phyloP scores from a whole-genome alignment of 1,139 yeast species.

The Kodamaea derodonti region DNA sequence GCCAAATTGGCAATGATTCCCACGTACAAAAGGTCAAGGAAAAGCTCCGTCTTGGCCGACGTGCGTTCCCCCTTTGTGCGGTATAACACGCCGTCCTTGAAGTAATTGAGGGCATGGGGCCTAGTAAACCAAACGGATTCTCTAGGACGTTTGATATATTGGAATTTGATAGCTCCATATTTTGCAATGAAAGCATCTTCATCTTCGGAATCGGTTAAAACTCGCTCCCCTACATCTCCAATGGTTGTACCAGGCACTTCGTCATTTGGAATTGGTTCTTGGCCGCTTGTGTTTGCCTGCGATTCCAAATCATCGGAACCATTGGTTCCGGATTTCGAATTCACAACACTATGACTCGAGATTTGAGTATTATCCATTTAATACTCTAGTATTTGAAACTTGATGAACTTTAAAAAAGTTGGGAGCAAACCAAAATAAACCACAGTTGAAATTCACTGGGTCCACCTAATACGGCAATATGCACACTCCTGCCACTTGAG shows the following conservation, averaged over 20 bases:
- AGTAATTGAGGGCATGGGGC: slow-evolving; percentile 62
- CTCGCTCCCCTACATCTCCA: slow-evolving; percentile 1
- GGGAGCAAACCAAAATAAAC: no score
- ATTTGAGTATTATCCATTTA: no score
- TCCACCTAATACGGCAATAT: no score
- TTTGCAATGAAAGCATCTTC: slow-evolving; percentile 46
- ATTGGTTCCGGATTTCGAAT: no score
- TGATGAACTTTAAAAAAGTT: no score
- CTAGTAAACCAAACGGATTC: slow-evolving; percentile 44
- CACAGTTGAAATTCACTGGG: no score
- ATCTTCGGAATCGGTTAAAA: slow-evolving; percentile 27
- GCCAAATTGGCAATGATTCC: slow-evolving; percentile 64
- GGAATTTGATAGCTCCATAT: slow-evolving; percentile 49
- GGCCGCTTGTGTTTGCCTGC: no score
- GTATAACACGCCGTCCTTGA: slow-evolving; percentile 53
- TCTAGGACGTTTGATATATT: slow-evolving; percentile 45
- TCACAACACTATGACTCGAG: no score
- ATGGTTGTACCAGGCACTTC: slow-evolving; percentile 1
- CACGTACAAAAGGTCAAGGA: slow-evolving; percentile 60
- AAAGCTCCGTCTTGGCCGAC: slow-evolving; percentile 53
- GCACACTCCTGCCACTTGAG: no score
- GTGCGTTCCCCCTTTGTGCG: slow-evolving; percentile 55
- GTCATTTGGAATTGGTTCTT: not conserved
- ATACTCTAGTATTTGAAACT: no score
- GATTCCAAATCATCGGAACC: no score